Conservation (phyloP, 805 yeast species). For the Candida xyloterini region DNA sequence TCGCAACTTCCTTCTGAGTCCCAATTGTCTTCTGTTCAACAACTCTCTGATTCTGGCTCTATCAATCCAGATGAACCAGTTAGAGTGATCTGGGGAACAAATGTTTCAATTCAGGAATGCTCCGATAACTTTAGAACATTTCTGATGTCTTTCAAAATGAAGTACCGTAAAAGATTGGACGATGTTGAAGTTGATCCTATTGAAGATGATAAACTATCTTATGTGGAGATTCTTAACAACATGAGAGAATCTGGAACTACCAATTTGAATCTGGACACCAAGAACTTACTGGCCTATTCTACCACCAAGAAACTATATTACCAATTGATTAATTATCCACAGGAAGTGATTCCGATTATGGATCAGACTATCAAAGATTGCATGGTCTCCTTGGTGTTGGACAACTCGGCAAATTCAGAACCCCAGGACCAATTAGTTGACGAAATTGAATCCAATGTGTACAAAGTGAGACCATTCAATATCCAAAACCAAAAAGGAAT, state of each 20-base stretch:
- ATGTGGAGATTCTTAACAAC: slow-evolving; percentile 66
- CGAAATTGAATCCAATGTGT: slow-evolving; percentile 75
- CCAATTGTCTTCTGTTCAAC: slow-evolving; percentile 21
- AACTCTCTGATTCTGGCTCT: slow-evolving; percentile 27
- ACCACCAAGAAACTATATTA: slow-evolving; percentile 75
- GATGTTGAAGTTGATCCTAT: slow-evolving; percentile 37
- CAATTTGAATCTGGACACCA: slow-evolving; percentile 80
- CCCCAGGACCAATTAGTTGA: slow-evolving; percentile 48
- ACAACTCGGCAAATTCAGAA: slow-evolving; percentile 38
- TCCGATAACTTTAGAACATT: slow-evolving; percentile 77
- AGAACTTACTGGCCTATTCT: slow-evolving; percentile 71
- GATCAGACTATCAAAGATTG: slow-evolving; percentile 93
- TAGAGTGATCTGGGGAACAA: slow-evolving; percentile 97
- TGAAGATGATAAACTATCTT: slow-evolving; percentile 70
- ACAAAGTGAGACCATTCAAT: slow-evolving; percentile 87
- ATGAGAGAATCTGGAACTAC: slow-evolving; percentile 79
- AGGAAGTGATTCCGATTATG: slow-evolving; percentile 96
- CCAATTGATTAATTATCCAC: slow-evolving; percentile 89
- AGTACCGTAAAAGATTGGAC: slow-evolving; percentile 59
- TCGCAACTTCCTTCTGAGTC: slow-evolving; percentile 23
- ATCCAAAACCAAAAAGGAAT: slow-evolving; percentile 72
- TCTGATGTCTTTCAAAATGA: slow-evolving; percentile 76
- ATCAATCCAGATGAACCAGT: slow-evolving; percentile 63
- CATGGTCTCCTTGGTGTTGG: slow-evolving; percentile 69
- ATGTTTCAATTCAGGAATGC: slow-evolving; percentile 88